Evolutionary conservation across 192 early-diverging fungal genomes (phyloP).

Genomic region (Podochytrium sp.): DNA sequence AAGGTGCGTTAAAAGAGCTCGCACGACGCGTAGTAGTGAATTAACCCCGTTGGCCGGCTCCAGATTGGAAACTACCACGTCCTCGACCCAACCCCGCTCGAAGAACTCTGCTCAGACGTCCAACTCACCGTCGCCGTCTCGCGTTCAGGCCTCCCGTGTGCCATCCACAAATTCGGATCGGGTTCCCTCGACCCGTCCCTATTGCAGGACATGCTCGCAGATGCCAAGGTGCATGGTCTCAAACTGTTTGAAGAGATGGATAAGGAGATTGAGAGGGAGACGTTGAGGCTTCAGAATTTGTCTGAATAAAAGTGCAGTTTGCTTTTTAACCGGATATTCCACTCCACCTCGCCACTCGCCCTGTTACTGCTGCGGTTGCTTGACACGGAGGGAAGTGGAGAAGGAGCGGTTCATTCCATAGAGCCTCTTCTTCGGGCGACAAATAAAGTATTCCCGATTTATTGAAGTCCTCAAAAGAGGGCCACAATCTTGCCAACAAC

Average conservation of each 20-base stretch:
- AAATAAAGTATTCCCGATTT: too few species aligned
- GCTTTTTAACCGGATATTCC: too few species aligned
- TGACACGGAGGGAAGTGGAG: too few species aligned
- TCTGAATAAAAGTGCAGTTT: too few species aligned
- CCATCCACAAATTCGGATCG: constrained; percentile 79
- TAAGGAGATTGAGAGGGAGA: constrained; percentile 7
- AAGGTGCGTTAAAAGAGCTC: constrained; percentile 55
- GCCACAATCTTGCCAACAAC: constrained; percentile 33
- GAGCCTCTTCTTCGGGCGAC: too few species aligned
- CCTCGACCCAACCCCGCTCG: constrained; percentile 85
- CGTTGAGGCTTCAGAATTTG: not conserved
- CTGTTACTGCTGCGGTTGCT: too few species aligned
- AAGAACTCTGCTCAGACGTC: constrained; percentile 86
- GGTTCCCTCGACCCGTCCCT: constrained; percentile 80
- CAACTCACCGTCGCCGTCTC: constrained; percentile 83
- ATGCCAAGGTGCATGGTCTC: constrained; percentile 17
- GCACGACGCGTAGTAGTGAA: not conserved
- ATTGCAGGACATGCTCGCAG: constrained; percentile 78
- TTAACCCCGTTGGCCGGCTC: not conserved
- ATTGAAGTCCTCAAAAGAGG: too few species aligned
- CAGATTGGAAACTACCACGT: constrained; percentile 85
- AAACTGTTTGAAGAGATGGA: constrained; percentile 14
- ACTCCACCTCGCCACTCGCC: too few species aligned
- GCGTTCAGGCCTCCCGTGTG: constrained; percentile 78
- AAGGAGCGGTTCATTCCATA: too few species aligned